Evolutionary conservation across 2,329 filamentous ascomycete genomes (phyloP).

Genomic region (Coniochaeta hoffmannii): DNA sequence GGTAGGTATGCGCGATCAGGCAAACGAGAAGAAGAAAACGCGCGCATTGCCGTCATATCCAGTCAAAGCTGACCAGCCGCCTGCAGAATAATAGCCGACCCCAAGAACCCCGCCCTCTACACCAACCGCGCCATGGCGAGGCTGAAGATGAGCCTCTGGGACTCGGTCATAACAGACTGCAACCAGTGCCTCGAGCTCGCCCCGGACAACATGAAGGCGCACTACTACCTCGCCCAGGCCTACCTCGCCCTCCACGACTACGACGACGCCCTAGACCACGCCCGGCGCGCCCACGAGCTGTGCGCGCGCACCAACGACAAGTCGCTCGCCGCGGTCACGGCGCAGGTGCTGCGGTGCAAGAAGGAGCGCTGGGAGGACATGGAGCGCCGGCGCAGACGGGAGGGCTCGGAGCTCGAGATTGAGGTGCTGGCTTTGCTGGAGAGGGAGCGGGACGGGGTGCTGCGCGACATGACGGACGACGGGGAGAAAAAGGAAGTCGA

Average conservation of each 20-base stretch:
- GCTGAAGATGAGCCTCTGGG: slow-evolving; percentile 65
- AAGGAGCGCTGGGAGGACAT: slow-evolving; percentile 76
- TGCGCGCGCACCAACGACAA: slow-evolving; percentile 57
- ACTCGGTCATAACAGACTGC: slow-evolving; percentile 72
- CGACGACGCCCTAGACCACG: slow-evolving; percentile 64
- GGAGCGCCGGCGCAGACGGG: slow-evolving; percentile 54
- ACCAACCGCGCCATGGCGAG: slow-evolving; percentile 85
- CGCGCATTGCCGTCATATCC: background rate
- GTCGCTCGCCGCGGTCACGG: slow-evolving; percentile 63
- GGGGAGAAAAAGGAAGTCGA: slow-evolving; percentile 40
- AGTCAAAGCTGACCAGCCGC: slow-evolving; percentile 1
- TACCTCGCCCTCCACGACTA: slow-evolving; percentile 67
- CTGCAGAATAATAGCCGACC: slow-evolving; percentile 66
- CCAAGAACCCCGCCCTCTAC: slow-evolving; percentile 71
- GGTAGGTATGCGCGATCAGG: background rate
- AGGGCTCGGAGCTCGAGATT: slow-evolving; percentile 49
- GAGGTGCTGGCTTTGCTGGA: slow-evolving; percentile 50
- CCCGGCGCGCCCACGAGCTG: slow-evolving; percentile 63
- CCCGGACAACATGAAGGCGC: slow-evolving; percentile 66
- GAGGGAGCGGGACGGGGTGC: slow-evolving; percentile 33
- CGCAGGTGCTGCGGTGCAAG: slow-evolving; percentile 70
- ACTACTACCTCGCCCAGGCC: slow-evolving; percentile 77
- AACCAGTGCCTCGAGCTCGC: slow-evolving; percentile 63
- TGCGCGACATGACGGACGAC: slow-evolving; percentile 32
- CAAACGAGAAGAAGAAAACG: background rate